Conservation (phyloP, 305 asterid genomes). For the Ruellia speciosa region DNA sequence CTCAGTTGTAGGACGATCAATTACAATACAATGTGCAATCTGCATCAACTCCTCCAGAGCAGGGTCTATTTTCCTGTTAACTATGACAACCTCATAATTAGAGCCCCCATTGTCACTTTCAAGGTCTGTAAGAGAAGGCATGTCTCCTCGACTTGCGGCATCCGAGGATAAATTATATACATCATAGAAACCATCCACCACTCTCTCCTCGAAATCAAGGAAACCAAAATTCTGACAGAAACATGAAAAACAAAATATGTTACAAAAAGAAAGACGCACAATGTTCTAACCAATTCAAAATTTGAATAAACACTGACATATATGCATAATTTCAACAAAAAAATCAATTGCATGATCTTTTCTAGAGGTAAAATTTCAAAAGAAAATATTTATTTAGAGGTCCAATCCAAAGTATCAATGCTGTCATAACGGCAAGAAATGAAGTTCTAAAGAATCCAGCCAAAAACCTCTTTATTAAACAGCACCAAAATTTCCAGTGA, state of each 20-base stretch:
- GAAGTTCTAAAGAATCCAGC: neutral
- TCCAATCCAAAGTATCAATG: neutral
- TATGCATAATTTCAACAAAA: slow-evolving; percentile 15
- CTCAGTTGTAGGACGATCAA: slow-evolving; percentile 66
- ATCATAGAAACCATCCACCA: slow-evolving; percentile 96
- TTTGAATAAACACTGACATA: neutral
- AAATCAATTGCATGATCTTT: neutral
- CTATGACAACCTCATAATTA: slow-evolving; percentile 73
- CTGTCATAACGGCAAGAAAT: slow-evolving; percentile 6
- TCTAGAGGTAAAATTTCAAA: too few relatives aligned
- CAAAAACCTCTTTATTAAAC: neutral
- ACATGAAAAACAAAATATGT: slow-evolving; percentile 13
- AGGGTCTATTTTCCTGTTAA: slow-evolving; percentile 76
- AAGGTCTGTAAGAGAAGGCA: slow-evolving; percentile 91
- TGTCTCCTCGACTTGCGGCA: slow-evolving; percentile 57
- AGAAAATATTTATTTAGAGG: too few relatives aligned
- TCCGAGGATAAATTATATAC: slow-evolving; percentile 65
- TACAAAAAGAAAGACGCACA: slow-evolving; percentile 13
- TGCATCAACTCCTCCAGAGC: slow-evolving; percentile 87
- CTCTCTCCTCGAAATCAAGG: slow-evolving; percentile 85
- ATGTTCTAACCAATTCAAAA: neutral
- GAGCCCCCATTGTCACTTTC: slow-evolving; percentile 64
- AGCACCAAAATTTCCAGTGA: neutral
- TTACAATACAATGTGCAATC: slow-evolving; percentile 67
- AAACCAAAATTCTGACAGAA: slow-evolving; percentile 64